Base-by-base conservation (phyloP, 441 rosid genomes). In the Croton laevigatus region DNA sequence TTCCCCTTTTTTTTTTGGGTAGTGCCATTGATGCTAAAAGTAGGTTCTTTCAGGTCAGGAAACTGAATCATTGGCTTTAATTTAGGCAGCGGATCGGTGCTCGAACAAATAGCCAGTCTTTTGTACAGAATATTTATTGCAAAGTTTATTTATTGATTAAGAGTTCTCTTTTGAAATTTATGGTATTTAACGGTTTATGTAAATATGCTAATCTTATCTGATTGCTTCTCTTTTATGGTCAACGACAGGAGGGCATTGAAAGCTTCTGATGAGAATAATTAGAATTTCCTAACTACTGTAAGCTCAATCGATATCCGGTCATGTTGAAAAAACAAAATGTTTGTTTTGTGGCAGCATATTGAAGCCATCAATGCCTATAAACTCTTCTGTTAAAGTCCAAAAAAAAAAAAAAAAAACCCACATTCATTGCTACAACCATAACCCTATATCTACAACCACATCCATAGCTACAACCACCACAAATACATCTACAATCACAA, bases 241-340 rank as follows among this genome's bases (percentile, higher is more conserved):
- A 8, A 36, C 44, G n/a, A n/a, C n/a, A n/a, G 10, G 11, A 48
- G 20, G 58, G 17, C 32, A 51, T 66, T 66, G 16, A 9, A 66
- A 66, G 40, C 16, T 11, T 44, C 7, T 34, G 32, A 27, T 27
- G 32, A 27, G 32, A 27, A 27, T 68, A 42, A 42, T 32, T 42
- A 42, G 58, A 45, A 68, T 14, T 44, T 68, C 42, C 22, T 27
- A 42, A 68, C 42, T 61, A 23, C 71, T 40, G 63, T 57, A 68
- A 59, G 32, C 34, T 57, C 23, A 36, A 23, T 10, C 60, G 45
- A n/a, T 59, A 59, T 59, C 36, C n/a, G 10, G 55, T 49, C 13
- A 48, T 23, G 20, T n/a, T n/a, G n/a, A n/a, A n/a, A n/a, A n/a
- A n/a, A n/a, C n/a, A n/a, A n/a, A n/a, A n/a, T n/a, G n/a, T n/a